phyloP scores from a whole-genome alignment of 2,329 filamentous ascomycete species.

The Trichoderma atrobrunneum region DNA sequence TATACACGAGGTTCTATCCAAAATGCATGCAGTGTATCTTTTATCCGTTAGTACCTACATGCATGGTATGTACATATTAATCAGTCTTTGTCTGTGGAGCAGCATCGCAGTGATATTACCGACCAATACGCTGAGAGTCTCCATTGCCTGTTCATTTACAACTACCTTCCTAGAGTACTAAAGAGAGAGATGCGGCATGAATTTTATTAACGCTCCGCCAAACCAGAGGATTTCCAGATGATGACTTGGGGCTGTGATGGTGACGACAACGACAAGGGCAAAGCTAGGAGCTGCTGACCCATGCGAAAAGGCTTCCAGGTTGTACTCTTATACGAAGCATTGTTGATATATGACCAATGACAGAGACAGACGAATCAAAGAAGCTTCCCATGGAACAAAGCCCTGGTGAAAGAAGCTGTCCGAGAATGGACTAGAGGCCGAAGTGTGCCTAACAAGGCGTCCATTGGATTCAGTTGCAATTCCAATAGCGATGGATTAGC shows the following conservation, averaged over 20 bases:
- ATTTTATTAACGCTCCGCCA: neutral
- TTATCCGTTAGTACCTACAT: no score
- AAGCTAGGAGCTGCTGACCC: neutral
- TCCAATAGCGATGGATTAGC: neutral
- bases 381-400: neutral
- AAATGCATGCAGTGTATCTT: neutral
- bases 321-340: neutral
- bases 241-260: neutral
- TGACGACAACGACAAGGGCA: neutral
- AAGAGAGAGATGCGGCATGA: neutral
- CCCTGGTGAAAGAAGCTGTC: neutral
- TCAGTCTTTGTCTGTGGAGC: neutral
- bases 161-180: neutral
- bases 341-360: neutral
- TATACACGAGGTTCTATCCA: neutral
- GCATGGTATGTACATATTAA: no score
- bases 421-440: neutral
- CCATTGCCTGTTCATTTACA: neutral
- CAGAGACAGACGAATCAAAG: neutral
- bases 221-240: neutral
- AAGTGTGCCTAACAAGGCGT: conserved; percentile 8
- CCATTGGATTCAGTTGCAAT: neutral
- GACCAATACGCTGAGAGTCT: neutral
- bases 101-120: neutral
- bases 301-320: neutral